Evolutionary conservation across 2,329 filamentous ascomycete genomes (phyloP).

Genomic region (Rhinocladiella similis): DNA sequence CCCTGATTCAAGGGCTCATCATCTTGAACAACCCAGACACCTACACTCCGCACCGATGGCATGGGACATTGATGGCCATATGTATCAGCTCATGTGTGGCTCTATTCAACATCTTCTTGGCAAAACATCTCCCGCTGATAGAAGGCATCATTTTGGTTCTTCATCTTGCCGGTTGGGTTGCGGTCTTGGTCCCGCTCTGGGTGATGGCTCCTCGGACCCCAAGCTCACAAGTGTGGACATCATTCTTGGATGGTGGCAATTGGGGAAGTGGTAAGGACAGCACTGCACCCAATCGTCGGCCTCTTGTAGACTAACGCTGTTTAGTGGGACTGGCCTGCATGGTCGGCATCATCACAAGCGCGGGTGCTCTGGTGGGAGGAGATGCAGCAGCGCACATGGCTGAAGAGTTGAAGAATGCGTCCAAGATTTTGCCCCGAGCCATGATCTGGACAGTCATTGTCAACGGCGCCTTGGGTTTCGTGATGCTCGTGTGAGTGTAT

Average conservation of each 20-base stretch:
- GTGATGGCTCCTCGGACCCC: conserved; percentile 40
- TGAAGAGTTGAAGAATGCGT: conserved; percentile 43
- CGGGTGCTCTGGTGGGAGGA: conserved; percentile 21
- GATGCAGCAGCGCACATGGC: conserved; percentile 43
- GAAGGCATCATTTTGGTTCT: conserved; percentile 43
- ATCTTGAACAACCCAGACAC: conserved; percentile 40
- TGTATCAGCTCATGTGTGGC: conserved; percentile 39
- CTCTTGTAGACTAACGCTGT: conserved; percentile 32
- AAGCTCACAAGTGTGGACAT: conserved; percentile 39
- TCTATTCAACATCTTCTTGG: conserved; percentile 43
- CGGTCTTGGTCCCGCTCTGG: conserved; percentile 45
- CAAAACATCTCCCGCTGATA: conserved; percentile 40
- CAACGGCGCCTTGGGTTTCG: conserved; percentile 41
- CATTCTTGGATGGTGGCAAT: conserved; percentile 42
- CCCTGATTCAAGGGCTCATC: conserved; percentile 46
- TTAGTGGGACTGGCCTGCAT: conserved; percentile 36
- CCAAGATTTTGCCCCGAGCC: conserved; percentile 37
- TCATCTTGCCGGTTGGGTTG: conserved; percentile 43
- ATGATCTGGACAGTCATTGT: conserved; percentile 40
- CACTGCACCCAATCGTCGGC: background rate
- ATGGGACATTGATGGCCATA: conserved; percentile 44
- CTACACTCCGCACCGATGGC: conserved; percentile 44
- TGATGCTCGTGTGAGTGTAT: conserved; percentile 36
- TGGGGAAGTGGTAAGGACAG: conserved; percentile 38
- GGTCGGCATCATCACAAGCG: conserved; percentile 30